A percentile compares a stretch with the other conserved stretches of the same genome.
These are phyloP conservation scores for Leccinum sublutescens DNA, from an alignment of 768 basidiomycete genomes.

Conservation along the genomic window DNA sequence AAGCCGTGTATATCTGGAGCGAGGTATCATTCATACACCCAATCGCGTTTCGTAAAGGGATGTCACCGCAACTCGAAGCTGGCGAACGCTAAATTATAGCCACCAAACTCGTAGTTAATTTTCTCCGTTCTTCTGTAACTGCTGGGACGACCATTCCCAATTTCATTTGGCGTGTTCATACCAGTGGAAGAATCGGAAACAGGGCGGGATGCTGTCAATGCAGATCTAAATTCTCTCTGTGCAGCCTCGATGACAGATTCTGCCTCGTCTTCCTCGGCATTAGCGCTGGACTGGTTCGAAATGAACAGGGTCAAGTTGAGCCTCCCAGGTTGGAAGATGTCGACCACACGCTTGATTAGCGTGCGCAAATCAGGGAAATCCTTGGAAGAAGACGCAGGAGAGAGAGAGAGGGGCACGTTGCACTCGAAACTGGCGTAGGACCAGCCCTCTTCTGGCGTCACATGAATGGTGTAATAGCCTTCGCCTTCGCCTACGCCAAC, in stretches of 20 bases:
- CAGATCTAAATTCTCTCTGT: slow-evolving; percentile 70
- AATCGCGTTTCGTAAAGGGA: slow-evolving; percentile 8
- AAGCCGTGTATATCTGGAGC: slow-evolving; percentile 21
- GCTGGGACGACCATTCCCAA: slow-evolving; percentile 22
- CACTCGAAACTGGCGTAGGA: slow-evolving; percentile 99
- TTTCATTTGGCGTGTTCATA: slow-evolving; percentile 15
- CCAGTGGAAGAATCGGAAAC: slow-evolving; percentile 23
- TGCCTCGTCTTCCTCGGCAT: slow-evolving; percentile 42
- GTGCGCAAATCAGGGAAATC: slow-evolving; percentile 73
- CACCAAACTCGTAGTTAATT: slow-evolving; percentile 97
- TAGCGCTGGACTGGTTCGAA: slow-evolving; percentile 55
- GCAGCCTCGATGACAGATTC: slow-evolving; percentile 66
- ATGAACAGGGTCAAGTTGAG: slow-evolving; percentile 90
- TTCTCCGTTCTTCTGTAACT: slow-evolving; percentile 87
- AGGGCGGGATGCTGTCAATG: slow-evolving; percentile 42
- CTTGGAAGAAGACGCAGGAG: slow-evolving; percentile 29
- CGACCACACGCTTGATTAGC: slow-evolving; percentile 84
- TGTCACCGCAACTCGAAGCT: slow-evolving; percentile 65
- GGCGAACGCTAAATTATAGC: slow-evolving; percentile 87
- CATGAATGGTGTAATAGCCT: slow-evolving; percentile 98
- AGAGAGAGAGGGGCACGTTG: slow-evolving; percentile 73
- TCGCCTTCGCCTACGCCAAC: slow-evolving; percentile 60
- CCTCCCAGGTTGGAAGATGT: slow-evolving; percentile 88
- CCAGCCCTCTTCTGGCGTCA: slow-evolving; percentile 97
- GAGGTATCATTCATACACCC: slow-evolving; percentile 19